Percentiles rank a stretch among this genome's conserved stretches.
Evolutionary conservation across 2,329 filamentous ascomycete species (phyloP).

Genomic region (Ophiostoma himal-ulmi): DNA sequence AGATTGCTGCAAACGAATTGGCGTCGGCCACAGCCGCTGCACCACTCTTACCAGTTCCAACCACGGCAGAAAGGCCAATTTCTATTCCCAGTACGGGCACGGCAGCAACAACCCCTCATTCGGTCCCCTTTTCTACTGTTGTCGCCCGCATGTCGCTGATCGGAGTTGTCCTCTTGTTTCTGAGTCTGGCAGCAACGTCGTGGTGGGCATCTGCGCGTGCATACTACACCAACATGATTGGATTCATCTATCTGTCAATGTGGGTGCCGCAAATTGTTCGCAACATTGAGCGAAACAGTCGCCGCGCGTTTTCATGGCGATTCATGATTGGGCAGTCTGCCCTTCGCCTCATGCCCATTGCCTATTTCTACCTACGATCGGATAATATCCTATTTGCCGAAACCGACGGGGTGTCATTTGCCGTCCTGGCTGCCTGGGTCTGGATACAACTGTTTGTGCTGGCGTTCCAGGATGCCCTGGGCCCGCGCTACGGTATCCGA

Average conservation of each 20-base stretch:
- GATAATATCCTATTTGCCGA: conserved; percentile 77
- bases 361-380: conserved; percentile 74
- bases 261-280: conserved; percentile 90
- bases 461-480: conserved; percentile 75
- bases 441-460: conserved; percentile 80
- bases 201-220: conserved; percentile 54
- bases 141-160: conserved; percentile 53
- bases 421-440: conserved; percentile 66
- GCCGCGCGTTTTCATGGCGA: conserved; percentile 83
- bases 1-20: conserved; percentile 43
- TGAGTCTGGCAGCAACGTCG: conserved; percentile 54
- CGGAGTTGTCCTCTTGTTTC: conserved; percentile 51
- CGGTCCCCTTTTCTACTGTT: conserved; percentile 48
- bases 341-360: conserved; percentile 70
- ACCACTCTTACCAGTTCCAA: conserved; percentile 27
- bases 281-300: conserved; percentile 85
- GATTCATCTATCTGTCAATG: conserved; percentile 76
- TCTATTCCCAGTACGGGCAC: conserved; percentile 26
- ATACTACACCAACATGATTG: conserved; percentile 57
- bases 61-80: conserved; percentile 28
- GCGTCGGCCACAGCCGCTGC: conserved; percentile 32
- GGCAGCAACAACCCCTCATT: conserved; percentile 29
- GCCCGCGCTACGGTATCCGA: conserved; percentile 79
- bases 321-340: conserved; percentile 81
- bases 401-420: conserved; percentile 60